Evolutionary conservation across 2,329 filamentous ascomycete species (phyloP).

Genomic region (Sclerotinia glacialis): DNA sequence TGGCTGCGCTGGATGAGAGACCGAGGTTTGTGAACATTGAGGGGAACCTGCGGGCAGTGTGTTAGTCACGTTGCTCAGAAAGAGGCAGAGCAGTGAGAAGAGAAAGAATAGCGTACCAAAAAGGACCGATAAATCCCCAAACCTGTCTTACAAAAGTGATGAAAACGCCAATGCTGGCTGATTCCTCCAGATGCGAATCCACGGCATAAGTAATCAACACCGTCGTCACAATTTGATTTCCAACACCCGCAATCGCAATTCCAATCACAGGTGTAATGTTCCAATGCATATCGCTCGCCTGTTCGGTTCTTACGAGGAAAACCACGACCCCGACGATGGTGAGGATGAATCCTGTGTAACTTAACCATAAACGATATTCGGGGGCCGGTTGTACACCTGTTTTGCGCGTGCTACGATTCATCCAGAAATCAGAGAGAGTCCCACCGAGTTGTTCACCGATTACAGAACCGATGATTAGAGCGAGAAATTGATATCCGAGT

Average conservation of each 20-base stretch:
- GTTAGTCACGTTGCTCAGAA: neutral
- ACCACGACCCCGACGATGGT: conserved; percentile 52
- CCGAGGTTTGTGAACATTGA: conserved; percentile 42
- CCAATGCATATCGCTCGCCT: conserved; percentile 47
- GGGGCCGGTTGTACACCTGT: conserved; percentile 41
- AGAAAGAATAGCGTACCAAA: conserved; percentile 10
- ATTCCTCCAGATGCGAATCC: conserved; percentile 53
- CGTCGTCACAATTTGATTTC: conserved; percentile 57
- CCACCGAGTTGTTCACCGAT: conserved; percentile 59
- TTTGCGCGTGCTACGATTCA: conserved; percentile 43
- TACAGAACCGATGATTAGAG: conserved; percentile 55
- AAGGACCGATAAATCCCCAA: conserved; percentile 46
- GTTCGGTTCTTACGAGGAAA: conserved; percentile 51
- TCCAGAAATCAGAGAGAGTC: conserved; percentile 53
- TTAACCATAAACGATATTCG: conserved; percentile 57
- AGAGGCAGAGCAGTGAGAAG: too few relatives aligned
- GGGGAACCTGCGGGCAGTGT: conserved; percentile 38
- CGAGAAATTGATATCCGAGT: conserved; percentile 56
- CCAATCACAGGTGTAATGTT: conserved; percentile 57
- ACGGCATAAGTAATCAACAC: conserved; percentile 45
- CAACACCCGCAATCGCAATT: conserved; percentile 49
- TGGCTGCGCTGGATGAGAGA: conserved; percentile 39
- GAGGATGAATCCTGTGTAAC: conserved; percentile 51
- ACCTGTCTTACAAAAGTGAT: conserved; percentile 55
- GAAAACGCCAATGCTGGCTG: conserved; percentile 56